phyloP scores from a whole-genome alignment of 768 basidiomycete genomes.

The Mycena olivaceomarginata region DNA sequence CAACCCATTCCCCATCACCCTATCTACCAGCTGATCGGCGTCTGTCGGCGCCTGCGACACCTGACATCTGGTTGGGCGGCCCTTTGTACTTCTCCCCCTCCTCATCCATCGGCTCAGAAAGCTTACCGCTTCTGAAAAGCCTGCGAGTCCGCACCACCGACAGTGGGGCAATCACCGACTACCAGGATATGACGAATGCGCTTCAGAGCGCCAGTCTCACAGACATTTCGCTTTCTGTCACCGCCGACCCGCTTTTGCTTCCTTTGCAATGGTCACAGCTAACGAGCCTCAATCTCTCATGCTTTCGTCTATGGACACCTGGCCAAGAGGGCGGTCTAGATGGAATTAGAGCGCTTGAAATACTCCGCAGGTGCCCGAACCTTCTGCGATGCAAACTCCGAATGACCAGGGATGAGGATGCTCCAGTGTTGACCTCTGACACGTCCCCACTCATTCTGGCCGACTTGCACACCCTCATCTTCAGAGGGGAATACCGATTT shows the following conservation, averaged over 20 bases:
- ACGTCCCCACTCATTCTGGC: neutral
- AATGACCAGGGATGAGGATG: neutral
- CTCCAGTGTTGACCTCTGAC: neutral
- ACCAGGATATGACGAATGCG: neutral
- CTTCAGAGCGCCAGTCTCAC: neutral
- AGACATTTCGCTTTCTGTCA: neutral
- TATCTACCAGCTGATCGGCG: neutral
- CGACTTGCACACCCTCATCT: neutral
- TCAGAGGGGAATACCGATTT: neutral
- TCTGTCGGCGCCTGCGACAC: neutral
- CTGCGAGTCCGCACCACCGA: neutral
- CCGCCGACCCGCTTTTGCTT: neutral
- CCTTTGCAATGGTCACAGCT: constrained; percentile 17
- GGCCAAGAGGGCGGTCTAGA: neutral
- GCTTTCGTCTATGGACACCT: neutral
- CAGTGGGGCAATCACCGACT: neutral
- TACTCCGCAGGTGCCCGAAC: constrained; percentile 20
- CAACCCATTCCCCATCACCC: neutral
- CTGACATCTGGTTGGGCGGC: neutral
- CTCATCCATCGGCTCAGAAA: neutral
- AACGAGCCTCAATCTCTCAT: neutral
- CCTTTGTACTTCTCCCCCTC: neutral
- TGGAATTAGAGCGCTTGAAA: neutral
- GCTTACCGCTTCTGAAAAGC: neutral
- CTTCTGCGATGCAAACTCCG: neutral